phyloP scores from a whole-genome alignment of 2,329 filamentous ascomycete species.

The Cytospora piceae region DNA sequence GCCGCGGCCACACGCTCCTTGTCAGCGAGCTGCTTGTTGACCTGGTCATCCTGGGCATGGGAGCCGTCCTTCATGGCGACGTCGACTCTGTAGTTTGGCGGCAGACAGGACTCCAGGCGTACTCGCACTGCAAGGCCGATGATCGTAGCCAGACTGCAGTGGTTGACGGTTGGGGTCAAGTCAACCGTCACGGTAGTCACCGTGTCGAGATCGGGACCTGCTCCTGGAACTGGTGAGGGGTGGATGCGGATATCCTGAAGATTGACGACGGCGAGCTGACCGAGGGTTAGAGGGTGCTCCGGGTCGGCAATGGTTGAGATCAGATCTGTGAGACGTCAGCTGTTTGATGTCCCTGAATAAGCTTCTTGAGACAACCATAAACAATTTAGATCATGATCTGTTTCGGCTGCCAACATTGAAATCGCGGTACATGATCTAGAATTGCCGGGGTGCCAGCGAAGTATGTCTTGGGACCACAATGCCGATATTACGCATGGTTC shows the following conservation, averaged over 20 bases:
- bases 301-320: constrained; percentile 95
- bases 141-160: constrained; percentile 94
- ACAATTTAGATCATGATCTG: neutral
- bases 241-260: constrained; percentile 88
- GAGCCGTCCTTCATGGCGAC: constrained; percentile 94
- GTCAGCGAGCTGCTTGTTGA: constrained; percentile 95
- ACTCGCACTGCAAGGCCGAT: constrained; percentile 93
- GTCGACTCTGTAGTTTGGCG: constrained; percentile 89
- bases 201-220: constrained; percentile 54
- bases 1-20: constrained; percentile 96
- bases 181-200: constrained; percentile 80
- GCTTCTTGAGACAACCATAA: constrained; percentile 8
- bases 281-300: constrained; percentile 92
- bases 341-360: constrained; percentile 33
- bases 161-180: constrained; percentile 94
- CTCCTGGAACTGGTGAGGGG: constrained; percentile 63
- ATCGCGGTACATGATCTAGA: neutral
- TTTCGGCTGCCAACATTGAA: neutral
- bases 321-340: constrained; percentile 67
- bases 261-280: constrained; percentile 91
- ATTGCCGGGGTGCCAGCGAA: neutral
- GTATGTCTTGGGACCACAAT: neutral
- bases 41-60: constrained; percentile 92
- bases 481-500: neutral
- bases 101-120: constrained; percentile 85